phyloP scores from a whole-genome alignment of 2,329 filamentous ascomycete species.

The Curvularia eragrostidis region DNA sequence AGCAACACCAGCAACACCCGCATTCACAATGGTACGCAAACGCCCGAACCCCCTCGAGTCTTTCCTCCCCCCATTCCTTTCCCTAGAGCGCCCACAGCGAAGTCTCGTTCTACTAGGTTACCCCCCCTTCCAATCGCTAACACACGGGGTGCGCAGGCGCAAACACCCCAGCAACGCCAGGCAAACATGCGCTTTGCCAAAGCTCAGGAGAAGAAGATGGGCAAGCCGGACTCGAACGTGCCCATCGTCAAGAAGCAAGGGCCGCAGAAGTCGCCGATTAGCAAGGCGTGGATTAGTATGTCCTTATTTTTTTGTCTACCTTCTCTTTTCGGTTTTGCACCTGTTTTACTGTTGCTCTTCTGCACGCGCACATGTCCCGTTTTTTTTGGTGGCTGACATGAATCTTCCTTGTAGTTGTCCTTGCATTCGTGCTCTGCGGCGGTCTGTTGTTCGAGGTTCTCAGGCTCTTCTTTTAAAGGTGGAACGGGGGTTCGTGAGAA shows the following conservation, averaged over 20 bases:
- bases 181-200: slow-evolving; percentile 81
- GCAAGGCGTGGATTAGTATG: slow-evolving; percentile 66
- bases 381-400: background rate
- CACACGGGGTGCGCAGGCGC: slow-evolving; percentile 63
- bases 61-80: background rate
- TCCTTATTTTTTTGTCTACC: too few species aligned
- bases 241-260: slow-evolving; percentile 57
- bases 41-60: background rate
- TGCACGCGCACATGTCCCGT: too few species aligned
- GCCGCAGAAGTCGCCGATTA: slow-evolving; percentile 61
- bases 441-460: slow-evolving; percentile 66
- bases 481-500: background rate
- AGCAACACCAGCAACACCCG: background rate
- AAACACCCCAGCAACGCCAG: slow-evolving; percentile 83
- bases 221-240: slow-evolving; percentile 61
- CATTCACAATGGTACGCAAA: background rate
- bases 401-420: slow-evolving; percentile 55
- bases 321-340: too few species aligned
- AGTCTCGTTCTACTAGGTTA: too few species aligned
- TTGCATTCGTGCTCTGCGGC: slow-evolving; percentile 69
- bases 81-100: background rate
- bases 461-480: slow-evolving; percentile 53
- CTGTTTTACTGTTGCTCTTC: background rate
- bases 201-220: slow-evolving; percentile 74
- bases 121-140: background rate